These are phyloP conservation scores for Verticillium isaacii DNA, from an alignment of 2,329 filamentous ascomycete genomes.

Conservation along the genomic window DNA sequence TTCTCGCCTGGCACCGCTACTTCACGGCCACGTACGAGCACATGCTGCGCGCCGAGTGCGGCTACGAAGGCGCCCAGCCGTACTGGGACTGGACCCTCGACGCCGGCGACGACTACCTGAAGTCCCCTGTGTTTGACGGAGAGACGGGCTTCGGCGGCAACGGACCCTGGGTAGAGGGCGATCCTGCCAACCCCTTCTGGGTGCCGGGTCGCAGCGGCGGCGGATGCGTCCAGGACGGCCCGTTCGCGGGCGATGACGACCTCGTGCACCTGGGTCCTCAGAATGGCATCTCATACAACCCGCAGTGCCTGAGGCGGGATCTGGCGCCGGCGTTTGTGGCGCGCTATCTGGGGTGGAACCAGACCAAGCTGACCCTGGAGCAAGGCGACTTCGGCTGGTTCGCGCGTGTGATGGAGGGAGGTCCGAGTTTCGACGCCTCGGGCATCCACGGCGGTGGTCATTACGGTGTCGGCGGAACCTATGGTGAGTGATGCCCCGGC, in stretches of 20 bases:
- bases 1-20: constrained; percentile 3
- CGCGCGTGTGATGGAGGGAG: constrained; percentile 28
- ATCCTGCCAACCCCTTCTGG: background rate
- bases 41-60: constrained; percentile 8
- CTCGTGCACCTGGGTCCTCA: background rate
- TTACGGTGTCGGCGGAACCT: constrained; percentile 3
- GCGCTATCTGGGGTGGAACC: background rate
- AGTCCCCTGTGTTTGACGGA: constrained; percentile 11
- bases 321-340: background rate
- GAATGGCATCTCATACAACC: constrained; percentile 28
- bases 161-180: background rate
- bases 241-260: background rate
- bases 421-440: constrained; percentile 10
- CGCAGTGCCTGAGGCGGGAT: constrained; percentile 18
- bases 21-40: no score
- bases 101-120: constrained; percentile 5
- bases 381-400: constrained; percentile 24
- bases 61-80: constrained; percentile 16
- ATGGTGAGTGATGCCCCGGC: constrained; percentile 3
- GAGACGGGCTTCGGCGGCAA: constrained; percentile 10
- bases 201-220: background rate
- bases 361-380: constrained; percentile 21
- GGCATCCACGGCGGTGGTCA: constrained; percentile 6
- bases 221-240: constrained; percentile 6
- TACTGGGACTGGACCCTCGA: constrained; percentile 16